Conservation (phyloP, 768 basidiomycete genomes). For the Tephrocybe sp. region DNA sequence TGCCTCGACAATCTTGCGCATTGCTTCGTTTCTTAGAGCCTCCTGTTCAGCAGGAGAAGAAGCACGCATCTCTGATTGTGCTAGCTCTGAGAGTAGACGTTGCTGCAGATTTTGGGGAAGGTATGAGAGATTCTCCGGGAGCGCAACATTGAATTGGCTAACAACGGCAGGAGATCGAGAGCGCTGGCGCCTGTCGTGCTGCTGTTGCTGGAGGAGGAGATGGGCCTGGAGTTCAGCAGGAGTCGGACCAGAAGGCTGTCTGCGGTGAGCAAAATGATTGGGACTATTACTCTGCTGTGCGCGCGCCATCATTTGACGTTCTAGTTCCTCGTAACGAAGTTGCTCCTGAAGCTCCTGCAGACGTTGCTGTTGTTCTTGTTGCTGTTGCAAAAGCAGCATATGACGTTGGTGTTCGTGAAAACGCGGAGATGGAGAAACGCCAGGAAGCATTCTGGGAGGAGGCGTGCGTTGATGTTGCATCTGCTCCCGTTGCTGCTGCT, state of each 20-base stretch:
- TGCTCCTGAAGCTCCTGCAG: constrained; percentile 67
- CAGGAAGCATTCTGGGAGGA: constrained; percentile 71
- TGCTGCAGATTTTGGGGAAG: constrained; percentile 71
- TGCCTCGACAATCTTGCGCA: constrained; percentile 88
- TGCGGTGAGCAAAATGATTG: constrained; percentile 35
- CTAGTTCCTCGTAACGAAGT: constrained; percentile 62
- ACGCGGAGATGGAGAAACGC: constrained; percentile 72
- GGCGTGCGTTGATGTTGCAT: constrained; percentile 57
- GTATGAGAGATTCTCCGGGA: constrained; percentile 55
- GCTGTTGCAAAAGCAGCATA: constrained; percentile 64
- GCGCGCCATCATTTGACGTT: constrained; percentile 55
- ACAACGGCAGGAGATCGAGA: constrained; percentile 43
- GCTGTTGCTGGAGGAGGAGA: constrained; percentile 41
- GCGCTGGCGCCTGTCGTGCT: constrained; percentile 43
- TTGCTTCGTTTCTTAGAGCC: constrained; percentile 71
- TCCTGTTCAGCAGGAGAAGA: constrained; percentile 62
- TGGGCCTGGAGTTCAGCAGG: constrained; percentile 52
- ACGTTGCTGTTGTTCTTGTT: constrained; percentile 62
- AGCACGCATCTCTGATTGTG: constrained; percentile 66
- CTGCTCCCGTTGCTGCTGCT: constrained; percentile 53
- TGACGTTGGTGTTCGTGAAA: constrained; percentile 78
- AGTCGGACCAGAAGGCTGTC: constrained; percentile 44
- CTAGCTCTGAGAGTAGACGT: constrained; percentile 73
- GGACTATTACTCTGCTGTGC: constrained; percentile 37
- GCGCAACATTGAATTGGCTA: constrained; percentile 33